Evolutionary conservation across 345 rosid species (phyloP), one percentile per base, ranked within the genome.

Genomic region (Balakata baccata): DNA sequence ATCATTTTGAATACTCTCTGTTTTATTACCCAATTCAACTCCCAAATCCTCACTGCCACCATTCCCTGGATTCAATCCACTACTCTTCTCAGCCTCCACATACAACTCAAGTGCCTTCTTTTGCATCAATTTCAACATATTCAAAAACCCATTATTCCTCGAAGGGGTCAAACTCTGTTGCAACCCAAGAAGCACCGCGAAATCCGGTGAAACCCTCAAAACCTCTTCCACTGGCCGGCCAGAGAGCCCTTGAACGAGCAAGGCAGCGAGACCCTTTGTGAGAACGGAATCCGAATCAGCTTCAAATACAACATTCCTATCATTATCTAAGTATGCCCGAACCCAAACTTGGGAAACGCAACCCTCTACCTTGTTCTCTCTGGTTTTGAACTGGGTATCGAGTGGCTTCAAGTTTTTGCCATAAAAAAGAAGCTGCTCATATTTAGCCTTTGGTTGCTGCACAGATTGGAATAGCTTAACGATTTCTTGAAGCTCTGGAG

Each of bases 341-440:
- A 96, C 96, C 98, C 98, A 96, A 7, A 93, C 98, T 86, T 90
- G 97, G 34, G 98, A 90, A 25, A 91, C 94, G 64, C 99, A 96
- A 8, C 99, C 99, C 80, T 90, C 81, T 9, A 96, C 99, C 77
- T 96, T 96, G 70, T 93, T 96, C 56, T 87, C 92, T 49, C 78
- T 75, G 23, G 96, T 93, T 76, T 89, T 91, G 85, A 85, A 96
- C 52, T 20, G 84, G n/a, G 85, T 11, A 75, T 87, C 91, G 2
- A 96, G 91, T 0, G 99, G 91, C 20, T 79, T 86, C 74, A 96
- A 86, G 67, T 86, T 87, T 70, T 86, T 88, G 0, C 97, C 97
- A 61, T 92, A 89, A 82, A 94, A 92, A 16, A 90, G 65, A 10
- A 94, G 90, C 86, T 92, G 97, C 88, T 89, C 86, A 86, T 90